Conservation (phyloP, 1,284 basidiomycete species). For the Boletellus deceptivus region DNA sequence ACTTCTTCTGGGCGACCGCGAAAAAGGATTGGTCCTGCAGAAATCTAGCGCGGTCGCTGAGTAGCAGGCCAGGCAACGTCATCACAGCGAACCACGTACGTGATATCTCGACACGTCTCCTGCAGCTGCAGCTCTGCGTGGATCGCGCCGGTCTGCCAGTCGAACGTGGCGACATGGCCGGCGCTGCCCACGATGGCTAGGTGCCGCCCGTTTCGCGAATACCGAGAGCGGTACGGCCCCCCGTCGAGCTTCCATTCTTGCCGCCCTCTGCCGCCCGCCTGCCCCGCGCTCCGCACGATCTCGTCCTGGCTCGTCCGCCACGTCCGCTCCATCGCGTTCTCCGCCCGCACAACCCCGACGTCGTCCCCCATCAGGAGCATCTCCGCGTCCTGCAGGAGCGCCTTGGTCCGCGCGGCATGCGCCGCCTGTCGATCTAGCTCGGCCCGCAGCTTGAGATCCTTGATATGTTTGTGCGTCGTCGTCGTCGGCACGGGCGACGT, state of each 20-base stretch:
- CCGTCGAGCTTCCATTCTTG: slow-evolving; percentile 84
- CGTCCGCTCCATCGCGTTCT: slow-evolving; percentile 81
- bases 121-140: slow-evolving; percentile 87
- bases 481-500: slow-evolving; percentile 42
- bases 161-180: slow-evolving; percentile 94
- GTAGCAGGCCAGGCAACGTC: neutral
- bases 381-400: slow-evolving; percentile 62
- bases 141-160: slow-evolving; percentile 88
- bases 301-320: slow-evolving; percentile 87
- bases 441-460: slow-evolving; percentile 73
- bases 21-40: slow-evolving; percentile 91
- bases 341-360: slow-evolving; percentile 68
- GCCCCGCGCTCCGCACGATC: slow-evolving; percentile 67
- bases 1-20: slow-evolving; percentile 96
- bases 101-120: slow-evolving; percentile 90
- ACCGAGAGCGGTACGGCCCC: slow-evolving; percentile 82
- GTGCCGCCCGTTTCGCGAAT: slow-evolving; percentile 90
- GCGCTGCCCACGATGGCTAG: slow-evolving; percentile 79
- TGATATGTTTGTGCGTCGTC: slow-evolving; percentile 57
- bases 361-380: slow-evolving; percentile 58
- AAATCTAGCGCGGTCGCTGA: slow-evolving; percentile 52
- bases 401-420: slow-evolving; percentile 56
- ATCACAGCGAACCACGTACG: slow-evolving; percentile 47
- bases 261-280: slow-evolving; percentile 71
- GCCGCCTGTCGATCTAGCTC: slow-evolving; percentile 62